Percentiles rank a stretch among this genome's conserved stretches.
phyloP scores from a whole-genome alignment of 2,329 filamentous ascomycete species.

The Clarireedia paspali region DNA sequence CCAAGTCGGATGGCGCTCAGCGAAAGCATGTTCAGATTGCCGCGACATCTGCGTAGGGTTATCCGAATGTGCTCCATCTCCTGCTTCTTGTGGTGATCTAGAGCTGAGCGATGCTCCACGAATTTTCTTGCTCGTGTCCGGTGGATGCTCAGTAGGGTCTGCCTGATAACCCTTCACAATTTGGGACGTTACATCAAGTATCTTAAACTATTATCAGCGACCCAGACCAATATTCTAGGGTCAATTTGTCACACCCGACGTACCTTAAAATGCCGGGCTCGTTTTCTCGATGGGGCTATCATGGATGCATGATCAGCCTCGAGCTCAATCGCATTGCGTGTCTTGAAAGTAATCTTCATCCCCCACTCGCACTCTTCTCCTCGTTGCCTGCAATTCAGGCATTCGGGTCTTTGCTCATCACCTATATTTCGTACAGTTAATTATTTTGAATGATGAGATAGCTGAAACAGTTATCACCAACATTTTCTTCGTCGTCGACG shows the following conservation, averaged over 20 bases:
- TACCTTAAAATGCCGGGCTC: not conserved
- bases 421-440: slow-evolving; percentile 9
- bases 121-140: no score
- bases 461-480: slow-evolving; percentile 8
- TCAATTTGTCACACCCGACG: not conserved
- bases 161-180: slow-evolving; percentile 8
- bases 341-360: slow-evolving; percentile 27
- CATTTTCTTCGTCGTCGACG: slow-evolving; percentile 30
- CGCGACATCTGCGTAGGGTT: no score
- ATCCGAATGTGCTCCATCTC: no score
- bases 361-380: slow-evolving; percentile 29
- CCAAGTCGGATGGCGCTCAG: not conserved
- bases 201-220: not conserved
- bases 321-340: slow-evolving; percentile 27
- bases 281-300: slow-evolving; percentile 14
- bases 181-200: slow-evolving; percentile 12
- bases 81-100: no score
- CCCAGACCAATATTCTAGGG: no score
- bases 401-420: slow-evolving; percentile 28
- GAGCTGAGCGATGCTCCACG: no score
- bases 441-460: not conserved
- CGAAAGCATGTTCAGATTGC: no score
- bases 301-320: slow-evolving; percentile 28
- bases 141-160: not conserved
- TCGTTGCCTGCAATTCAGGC: slow-evolving; percentile 27